Evolutionary conservation across 495 filamentous ascomycete species (phyloP).

Genomic region (Trichoderma erinaceum): DNA sequence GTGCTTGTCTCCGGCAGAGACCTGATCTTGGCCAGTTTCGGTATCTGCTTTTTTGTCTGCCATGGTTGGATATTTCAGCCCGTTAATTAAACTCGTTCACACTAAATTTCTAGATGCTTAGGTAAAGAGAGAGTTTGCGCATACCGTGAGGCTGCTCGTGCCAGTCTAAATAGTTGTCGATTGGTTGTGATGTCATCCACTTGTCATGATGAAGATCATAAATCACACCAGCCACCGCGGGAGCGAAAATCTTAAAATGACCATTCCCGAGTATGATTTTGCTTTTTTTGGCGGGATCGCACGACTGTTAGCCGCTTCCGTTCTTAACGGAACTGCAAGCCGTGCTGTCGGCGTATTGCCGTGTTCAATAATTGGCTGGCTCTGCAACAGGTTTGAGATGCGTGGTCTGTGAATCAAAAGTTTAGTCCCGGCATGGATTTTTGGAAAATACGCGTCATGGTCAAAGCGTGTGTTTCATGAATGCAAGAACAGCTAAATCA

Average conservation of each 20-base stretch:
- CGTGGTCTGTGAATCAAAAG: too few relatives aligned
- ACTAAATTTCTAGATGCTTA: neutral
- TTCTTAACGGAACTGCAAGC: too few relatives aligned
- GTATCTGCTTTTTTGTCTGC: neutral
- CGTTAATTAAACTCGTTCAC: neutral
- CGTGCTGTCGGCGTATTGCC: too few relatives aligned
- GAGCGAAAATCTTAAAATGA: neutral
- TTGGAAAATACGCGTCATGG: too few relatives aligned
- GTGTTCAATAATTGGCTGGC: too few relatives aligned
- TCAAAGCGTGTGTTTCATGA: too few relatives aligned
- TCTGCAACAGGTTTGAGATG: too few relatives aligned
- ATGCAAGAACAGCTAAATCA: too few relatives aligned
- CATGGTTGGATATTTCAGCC: neutral
- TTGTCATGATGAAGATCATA: constrained; percentile 1
- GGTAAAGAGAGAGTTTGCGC: neutral
- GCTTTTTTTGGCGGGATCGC: too few relatives aligned
- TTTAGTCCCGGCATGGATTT: too few relatives aligned
- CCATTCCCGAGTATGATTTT: neutral
- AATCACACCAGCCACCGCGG: neutral
- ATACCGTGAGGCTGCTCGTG: too few relatives aligned
- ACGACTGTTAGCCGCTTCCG: too few relatives aligned
- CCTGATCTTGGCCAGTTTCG: neutral
- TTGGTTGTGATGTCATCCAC: neutral
- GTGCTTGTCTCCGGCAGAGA: neutral
- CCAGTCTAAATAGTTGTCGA: neutral